Evolutionary conservation across 176 grass and related monocot species (phyloP).

Genomic region (Miscanthus lutarioriparius): DNA sequence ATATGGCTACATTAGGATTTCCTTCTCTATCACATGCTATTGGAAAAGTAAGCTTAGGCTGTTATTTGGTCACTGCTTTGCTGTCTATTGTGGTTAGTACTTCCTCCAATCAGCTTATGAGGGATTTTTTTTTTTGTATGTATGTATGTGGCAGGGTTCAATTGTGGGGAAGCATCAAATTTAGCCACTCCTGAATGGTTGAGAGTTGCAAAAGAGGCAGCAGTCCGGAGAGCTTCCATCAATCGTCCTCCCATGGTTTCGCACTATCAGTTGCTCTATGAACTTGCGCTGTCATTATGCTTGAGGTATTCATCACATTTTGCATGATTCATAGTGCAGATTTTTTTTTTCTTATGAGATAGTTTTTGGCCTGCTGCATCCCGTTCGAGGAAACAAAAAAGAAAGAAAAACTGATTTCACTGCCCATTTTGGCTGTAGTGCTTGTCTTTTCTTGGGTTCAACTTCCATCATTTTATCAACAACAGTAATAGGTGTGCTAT

Average conservation of each 20-base stretch:
- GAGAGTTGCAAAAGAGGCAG: constrained; percentile 89
- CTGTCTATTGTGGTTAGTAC: neutral
- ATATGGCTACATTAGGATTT: neutral
- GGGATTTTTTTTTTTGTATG: neutral
- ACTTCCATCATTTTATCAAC: constrained; percentile 16
- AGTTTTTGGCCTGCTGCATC: constrained; percentile 6
- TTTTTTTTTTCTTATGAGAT: constrained; percentile 19
- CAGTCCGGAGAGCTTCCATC: constrained; percentile 90
- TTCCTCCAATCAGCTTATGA: neutral
- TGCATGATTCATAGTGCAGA: constrained; percentile 19
- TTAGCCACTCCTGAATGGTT: constrained; percentile 95
- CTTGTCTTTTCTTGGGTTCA: neutral
- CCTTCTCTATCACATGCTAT: neutral
- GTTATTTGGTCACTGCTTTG: neutral
- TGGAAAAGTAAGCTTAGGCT: neutral
- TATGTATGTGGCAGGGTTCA: constrained; percentile 74
- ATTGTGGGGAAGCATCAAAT: constrained; percentile 93
- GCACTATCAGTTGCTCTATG: constrained; percentile 90
- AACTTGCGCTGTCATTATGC: constrained; percentile 70
- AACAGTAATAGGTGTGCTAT: constrained; percentile 16
- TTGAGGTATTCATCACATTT: constrained; percentile 60
- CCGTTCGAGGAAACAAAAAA: neutral
- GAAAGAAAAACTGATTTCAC: neutral
- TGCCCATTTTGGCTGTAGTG: neutral
- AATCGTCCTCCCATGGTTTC: constrained; percentile 85